Percentiles rank a stretch among this genome's conserved stretches.
phyloP scores from a whole-genome alignment of 495 filamentous ascomycete genomes.

The Talaromyces proteolyticus region DNA sequence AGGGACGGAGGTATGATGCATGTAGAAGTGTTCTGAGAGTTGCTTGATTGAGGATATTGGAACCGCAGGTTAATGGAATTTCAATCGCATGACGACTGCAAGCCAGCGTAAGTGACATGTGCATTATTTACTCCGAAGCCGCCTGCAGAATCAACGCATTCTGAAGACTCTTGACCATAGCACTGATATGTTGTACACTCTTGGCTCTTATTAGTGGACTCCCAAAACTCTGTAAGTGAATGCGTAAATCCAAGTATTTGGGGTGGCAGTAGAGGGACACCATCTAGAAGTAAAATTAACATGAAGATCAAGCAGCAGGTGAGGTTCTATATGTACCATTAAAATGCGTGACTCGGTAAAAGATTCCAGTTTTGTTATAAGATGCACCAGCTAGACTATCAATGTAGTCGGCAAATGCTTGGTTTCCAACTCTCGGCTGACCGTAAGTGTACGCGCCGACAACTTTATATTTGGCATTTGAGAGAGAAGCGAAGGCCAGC shows the following conservation, averaged over 20 bases:
- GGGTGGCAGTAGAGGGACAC: not conserved
- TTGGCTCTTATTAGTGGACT: not conserved
- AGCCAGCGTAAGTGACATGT: not conserved
- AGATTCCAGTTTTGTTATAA: not conserved
- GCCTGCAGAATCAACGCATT: not conserved
- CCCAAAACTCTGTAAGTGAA: not conserved
- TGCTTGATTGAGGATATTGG: too few species aligned
- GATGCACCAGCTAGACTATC: not conserved
- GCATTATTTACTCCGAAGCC: not conserved
- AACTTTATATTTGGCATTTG: conserved; percentile 20
- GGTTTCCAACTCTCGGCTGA: conserved; percentile 18
- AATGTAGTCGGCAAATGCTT: conserved; percentile 19
- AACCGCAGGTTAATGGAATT: too few species aligned
- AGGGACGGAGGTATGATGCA: not conserved
- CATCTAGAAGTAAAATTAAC: not conserved
- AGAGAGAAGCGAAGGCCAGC: conserved; percentile 25
- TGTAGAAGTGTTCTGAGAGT: not conserved
- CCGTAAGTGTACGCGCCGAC: conserved; percentile 22
- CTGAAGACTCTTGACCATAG: not conserved
- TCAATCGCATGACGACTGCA: not conserved
- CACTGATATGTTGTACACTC: not conserved
- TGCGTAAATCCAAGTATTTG: not conserved
- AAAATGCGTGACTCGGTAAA: not conserved
- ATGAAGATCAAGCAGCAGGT: not conserved
- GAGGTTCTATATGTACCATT: not conserved